These are phyloP conservation scores for Paxillus rubicundulus DNA, from an alignment of 768 basidiomycete genomes.

Conservation along the genomic window DNA sequence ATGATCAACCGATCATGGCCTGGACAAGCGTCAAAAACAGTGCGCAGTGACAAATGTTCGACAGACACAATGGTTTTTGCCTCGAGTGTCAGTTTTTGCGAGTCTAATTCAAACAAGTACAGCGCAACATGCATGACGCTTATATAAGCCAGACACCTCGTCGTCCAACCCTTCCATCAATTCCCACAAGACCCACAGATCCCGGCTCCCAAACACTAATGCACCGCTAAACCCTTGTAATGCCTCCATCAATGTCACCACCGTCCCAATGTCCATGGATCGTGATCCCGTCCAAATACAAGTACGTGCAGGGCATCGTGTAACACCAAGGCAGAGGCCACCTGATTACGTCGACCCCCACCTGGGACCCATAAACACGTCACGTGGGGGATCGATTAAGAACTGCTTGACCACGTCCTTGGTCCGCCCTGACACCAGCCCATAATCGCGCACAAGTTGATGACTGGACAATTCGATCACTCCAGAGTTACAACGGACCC, in stretches of 20 bases:
- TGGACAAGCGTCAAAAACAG: no score
- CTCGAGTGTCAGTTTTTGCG: no score
- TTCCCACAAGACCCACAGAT: conserved; percentile 37
- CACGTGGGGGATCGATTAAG: conserved; percentile 38
- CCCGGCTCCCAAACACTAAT: conserved; percentile 62
- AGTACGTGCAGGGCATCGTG: conserved; percentile 52
- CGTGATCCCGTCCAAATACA: conserved; percentile 59
- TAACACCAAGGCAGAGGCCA: conserved; percentile 55
- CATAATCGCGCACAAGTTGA: no score
- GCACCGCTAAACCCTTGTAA: conserved; percentile 53
- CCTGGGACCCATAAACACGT: conserved; percentile 40
- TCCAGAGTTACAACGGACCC: no score
- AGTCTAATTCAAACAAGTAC: no score
- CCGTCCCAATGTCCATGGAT: conserved; percentile 65
- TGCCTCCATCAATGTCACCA: conserved; percentile 51
- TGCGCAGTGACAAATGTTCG: no score
- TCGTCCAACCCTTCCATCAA: conserved; percentile 23
- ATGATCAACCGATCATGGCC: no score
- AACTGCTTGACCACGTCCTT: conserved; percentile 30
- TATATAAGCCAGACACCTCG: no score
- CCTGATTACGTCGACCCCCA: conserved; percentile 30
- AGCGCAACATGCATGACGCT: no score
- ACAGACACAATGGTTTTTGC: no score
- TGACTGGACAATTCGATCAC: no score
- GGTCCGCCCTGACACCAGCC: conserved; percentile 12